Evolutionary conservation across 257 asterid species (phyloP), one percentile per base, ranked within the genome.

Genomic region (Petunia secreta): DNA sequence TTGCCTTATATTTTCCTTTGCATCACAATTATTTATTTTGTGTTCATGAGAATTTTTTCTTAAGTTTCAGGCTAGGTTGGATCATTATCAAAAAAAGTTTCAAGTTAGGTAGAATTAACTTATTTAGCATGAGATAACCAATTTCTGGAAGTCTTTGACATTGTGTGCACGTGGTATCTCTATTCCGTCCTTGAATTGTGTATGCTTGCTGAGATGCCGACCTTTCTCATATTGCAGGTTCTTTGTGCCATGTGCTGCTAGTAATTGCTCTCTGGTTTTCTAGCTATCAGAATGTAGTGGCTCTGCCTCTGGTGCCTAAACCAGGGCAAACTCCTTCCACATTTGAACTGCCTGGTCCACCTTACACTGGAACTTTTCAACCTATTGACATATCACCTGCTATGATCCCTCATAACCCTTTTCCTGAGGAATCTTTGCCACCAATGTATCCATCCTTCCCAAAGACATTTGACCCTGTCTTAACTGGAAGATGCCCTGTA

Each of bases 401-500:
- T 75, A 91, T 94, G 75, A 89, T 94, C 80, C 98, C 98, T 14
- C 93, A 90, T 54, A 78, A 82, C 82, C 91, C 98, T 55, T 85
- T 87, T 57, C 96, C 97, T 7, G 90, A 82, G 75, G 90, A 87
- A 71, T 77, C 97, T 76, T 80, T 94, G 82, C 93, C 98, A 9
- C 99, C 99, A 14, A 92, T 96, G 97, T 92, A 94, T 78, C 99
- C 99, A 43, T 87, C 94, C 79, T 84, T 81, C 78, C 99, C 99
- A 41, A 87, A 82, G 41, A 96, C 98, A 52, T 94, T 91, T n/a
- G 93, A 89, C 53, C 99, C 99, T 4, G 87, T 92, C 82, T 88
- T 96, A 85, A 96, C 98, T 37, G 98, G 99, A 79, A 85, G 98
- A 83, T 96, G 99, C 87, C 98, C 93, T 68, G 95, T 92, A 83